phyloP scores from a whole-genome alignment of 208 protist genomes.

The Balamuthia mandrillaris region DNA sequence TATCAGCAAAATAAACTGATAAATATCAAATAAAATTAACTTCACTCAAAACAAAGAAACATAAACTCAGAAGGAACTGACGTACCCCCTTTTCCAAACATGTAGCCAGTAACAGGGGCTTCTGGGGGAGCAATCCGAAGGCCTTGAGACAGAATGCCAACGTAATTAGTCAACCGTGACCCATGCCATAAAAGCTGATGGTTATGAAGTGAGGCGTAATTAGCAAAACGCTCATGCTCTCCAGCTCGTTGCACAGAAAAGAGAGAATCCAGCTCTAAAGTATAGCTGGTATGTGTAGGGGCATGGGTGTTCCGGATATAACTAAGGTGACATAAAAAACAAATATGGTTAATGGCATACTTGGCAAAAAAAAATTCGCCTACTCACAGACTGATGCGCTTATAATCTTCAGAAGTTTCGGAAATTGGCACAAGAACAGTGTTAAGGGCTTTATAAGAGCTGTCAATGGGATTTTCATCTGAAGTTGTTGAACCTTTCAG shows the following conservation, averaged over 20 bases:
- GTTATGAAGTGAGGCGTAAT: slow-evolving; percentile 5
- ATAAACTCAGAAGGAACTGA: neutral
- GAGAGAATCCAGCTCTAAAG: slow-evolving; percentile 18
- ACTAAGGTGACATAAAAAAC: neutral
- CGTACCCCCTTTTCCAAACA: slow-evolving; percentile 62
- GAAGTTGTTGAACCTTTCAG: neutral
- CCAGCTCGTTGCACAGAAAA: slow-evolving; percentile 47
- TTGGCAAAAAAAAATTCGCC: too few relatives aligned
- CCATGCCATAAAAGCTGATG: slow-evolving; percentile 56
- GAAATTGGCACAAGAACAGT: slow-evolving; percentile 20
- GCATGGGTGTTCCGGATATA: slow-evolving; percentile 61
- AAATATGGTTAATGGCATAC: too few relatives aligned
- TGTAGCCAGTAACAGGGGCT: slow-evolving; percentile 63
- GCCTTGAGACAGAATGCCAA: slow-evolving; percentile 48
- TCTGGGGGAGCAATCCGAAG: slow-evolving; percentile 64
- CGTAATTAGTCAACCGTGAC: slow-evolving; percentile 28
- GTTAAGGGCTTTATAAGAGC: slow-evolving; percentile 42
- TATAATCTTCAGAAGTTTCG: neutral
- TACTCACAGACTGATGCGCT: slow-evolving; percentile 33
- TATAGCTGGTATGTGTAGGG: slow-evolving; percentile 43
- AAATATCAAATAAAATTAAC: neutral
- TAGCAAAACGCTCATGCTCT: slow-evolving; percentile 25
- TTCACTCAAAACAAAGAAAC: neutral
- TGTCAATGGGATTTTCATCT: slow-evolving; percentile 19
- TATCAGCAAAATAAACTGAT: slow-evolving; percentile 34